Percentiles rank a stretch among this genome's conserved stretches.
These are phyloP conservation scores for Podila minutissima DNA, from an alignment of 192 early-diverging fungal species.

Conservation along the genomic window DNA sequence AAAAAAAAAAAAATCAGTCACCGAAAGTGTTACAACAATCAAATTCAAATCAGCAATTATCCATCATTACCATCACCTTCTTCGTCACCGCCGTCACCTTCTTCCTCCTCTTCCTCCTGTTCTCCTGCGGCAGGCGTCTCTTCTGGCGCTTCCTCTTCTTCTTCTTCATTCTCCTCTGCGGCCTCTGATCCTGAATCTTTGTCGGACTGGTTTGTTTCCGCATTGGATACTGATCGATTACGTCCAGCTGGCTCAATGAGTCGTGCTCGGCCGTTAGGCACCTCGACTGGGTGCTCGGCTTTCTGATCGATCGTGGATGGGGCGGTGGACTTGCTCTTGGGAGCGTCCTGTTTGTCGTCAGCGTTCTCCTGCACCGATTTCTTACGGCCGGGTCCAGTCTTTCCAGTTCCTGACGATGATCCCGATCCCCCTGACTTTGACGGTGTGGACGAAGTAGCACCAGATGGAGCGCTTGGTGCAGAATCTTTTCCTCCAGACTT, in stretches of 20 bases:
- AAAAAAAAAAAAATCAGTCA: background rate
- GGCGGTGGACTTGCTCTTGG: background rate
- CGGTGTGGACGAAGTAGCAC: background rate
- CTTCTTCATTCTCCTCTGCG: slow-evolving; percentile 38
- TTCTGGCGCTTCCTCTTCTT: slow-evolving; percentile 9
- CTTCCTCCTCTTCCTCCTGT: slow-evolving; percentile 17
- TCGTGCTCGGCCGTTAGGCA: slow-evolving; percentile 23
- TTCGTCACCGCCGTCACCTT: slow-evolving; percentile 14
- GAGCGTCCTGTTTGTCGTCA: background rate
- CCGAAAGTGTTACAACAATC: background rate
- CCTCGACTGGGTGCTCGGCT: slow-evolving; percentile 11
- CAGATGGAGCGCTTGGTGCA: background rate
- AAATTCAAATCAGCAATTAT: background rate
- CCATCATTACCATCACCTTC: slow-evolving; percentile 28
- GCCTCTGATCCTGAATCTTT: slow-evolving; percentile 33
- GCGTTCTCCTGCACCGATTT: slow-evolving; percentile 17
- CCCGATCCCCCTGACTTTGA: background rate
- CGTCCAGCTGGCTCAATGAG: slow-evolving; percentile 7
- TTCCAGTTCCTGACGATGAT: slow-evolving; percentile 3
- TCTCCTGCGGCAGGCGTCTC: slow-evolving; percentile 8
- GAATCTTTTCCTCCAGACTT: slow-evolving; percentile 16
- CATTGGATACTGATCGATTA: slow-evolving; percentile 13
- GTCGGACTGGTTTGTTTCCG: slow-evolving; percentile 13
- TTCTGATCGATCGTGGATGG: slow-evolving; percentile 9
- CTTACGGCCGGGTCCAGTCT: slow-evolving; percentile 20